Percentiles rank a stretch among this genome's conserved stretches.
Conservation (phyloP, 768 basidiomycete species). For the Leucocoprinus leucothites region DNA sequence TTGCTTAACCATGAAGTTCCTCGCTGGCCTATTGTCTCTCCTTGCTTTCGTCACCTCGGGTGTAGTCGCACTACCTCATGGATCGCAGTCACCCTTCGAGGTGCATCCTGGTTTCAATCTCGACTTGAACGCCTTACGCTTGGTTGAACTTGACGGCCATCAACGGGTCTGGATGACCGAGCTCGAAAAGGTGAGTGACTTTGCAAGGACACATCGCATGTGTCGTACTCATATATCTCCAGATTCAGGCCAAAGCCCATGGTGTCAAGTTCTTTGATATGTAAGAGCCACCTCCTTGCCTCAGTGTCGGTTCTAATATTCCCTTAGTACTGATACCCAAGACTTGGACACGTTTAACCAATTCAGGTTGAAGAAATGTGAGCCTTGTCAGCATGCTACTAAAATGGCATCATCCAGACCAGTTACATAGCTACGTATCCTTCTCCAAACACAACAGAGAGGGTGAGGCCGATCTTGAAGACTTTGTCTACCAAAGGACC, state of each 20-base stretch:
- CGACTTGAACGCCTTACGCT: slow-evolving; percentile 67
- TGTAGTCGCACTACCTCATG: slow-evolving; percentile 26
- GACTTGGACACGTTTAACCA: slow-evolving; percentile 45
- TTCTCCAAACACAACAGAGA: slow-evolving; percentile 56
- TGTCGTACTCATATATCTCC: neutral
- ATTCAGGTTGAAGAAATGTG: slow-evolving; percentile 34
- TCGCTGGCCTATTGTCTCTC: slow-evolving; percentile 40
- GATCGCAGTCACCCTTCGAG: slow-evolving; percentile 32
- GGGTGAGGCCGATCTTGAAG: slow-evolving; percentile 57
- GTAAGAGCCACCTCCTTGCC: slow-evolving; percentile 35
- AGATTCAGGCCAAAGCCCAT: slow-evolving; percentile 77
- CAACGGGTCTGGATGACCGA: slow-evolving; percentile 82
- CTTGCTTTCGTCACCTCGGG: slow-evolving; percentile 39
- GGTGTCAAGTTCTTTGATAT: slow-evolving; percentile 88
- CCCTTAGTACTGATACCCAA: slow-evolving; percentile 69
- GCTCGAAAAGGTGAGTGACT: slow-evolving; percentile 70
- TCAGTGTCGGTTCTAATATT: slow-evolving; percentile 13
- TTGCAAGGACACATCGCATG: slow-evolving; percentile 1
- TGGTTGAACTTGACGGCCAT: slow-evolving; percentile 73
- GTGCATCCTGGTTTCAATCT: slow-evolving; percentile 60
- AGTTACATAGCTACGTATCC: slow-evolving; percentile 47
- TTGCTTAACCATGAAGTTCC: slow-evolving; percentile 44
- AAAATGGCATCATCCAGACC: slow-evolving; percentile 8
- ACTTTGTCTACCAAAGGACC: slow-evolving; percentile 66
- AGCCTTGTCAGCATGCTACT: slow-evolving; percentile 20